phyloP scores from a whole-genome alignment of 345 rosid species.

The Euphorbia tirucalli region DNA sequence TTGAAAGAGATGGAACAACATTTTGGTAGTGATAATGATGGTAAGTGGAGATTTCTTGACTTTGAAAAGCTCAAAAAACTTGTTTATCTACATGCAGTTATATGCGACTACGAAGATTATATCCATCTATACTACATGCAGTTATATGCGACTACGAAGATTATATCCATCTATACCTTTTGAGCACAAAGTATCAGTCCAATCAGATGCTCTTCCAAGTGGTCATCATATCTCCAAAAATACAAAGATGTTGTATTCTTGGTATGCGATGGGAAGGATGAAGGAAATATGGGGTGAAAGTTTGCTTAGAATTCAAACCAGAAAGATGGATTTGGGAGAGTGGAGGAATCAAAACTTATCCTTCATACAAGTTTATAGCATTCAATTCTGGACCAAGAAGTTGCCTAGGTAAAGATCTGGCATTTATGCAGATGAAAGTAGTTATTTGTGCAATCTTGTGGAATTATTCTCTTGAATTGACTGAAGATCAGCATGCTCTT shows the following conservation, averaged over 20 bases:
- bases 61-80: constrained; percentile 5
- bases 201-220: constrained; percentile 15
- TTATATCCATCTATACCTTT: constrained; percentile 20
- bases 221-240: constrained; percentile 4
- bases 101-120: constrained; percentile 11
- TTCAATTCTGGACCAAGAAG: too few species aligned
- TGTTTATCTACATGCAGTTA: constrained; percentile 20
- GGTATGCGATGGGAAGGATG: constrained; percentile 6
- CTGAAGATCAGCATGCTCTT: too few species aligned
- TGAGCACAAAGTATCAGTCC: neutral
- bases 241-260: neutral
- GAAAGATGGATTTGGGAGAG: constrained; percentile 20
- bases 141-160: constrained; percentile 17
- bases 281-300: too few species aligned
- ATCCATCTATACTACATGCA: constrained; percentile 12
- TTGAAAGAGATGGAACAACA: constrained; percentile 19
- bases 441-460: too few species aligned
- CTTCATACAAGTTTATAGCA: too few species aligned
- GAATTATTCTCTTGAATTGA: too few species aligned
- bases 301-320: constrained; percentile 17
- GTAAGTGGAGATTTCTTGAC: neutral
- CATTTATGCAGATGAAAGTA: too few species aligned
- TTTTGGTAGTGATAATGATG: too few species aligned
- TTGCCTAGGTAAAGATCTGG: too few species aligned
- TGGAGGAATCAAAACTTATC: too few species aligned